Percentiles rank a stretch among this genome's conserved stretches.
Evolutionary conservation across 2,329 filamentous ascomycete genomes (phyloP).

Genomic region (Diaporthe helianthi): DNA sequence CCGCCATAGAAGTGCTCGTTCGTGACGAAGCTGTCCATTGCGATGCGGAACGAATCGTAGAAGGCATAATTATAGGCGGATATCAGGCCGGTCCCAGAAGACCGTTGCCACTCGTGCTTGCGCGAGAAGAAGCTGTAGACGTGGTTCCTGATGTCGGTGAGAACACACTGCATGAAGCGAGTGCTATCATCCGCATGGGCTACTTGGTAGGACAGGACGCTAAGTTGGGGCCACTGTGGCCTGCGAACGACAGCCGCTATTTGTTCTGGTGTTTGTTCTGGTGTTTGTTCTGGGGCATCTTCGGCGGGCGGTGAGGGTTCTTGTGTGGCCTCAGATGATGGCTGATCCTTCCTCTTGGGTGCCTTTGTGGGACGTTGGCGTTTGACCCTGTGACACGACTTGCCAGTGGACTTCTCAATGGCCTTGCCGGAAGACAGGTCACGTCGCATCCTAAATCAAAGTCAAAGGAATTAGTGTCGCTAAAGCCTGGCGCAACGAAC

Average conservation of each 20-base stretch:
- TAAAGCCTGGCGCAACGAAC: not conserved
- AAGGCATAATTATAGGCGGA: slow-evolving; percentile 35
- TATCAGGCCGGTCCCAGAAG: slow-evolving; percentile 32
- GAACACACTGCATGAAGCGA: slow-evolving; percentile 33
- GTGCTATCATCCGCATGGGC: slow-evolving; percentile 29
- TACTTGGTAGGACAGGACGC: slow-evolving; percentile 25
- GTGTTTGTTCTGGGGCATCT: not conserved
- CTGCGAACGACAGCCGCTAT: not conserved
- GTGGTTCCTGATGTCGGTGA: slow-evolving; percentile 35
- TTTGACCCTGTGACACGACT: slow-evolving; percentile 35
- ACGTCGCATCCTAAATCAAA: slow-evolving; percentile 21
- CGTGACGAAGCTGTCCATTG: slow-evolving; percentile 35
- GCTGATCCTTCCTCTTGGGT: not conserved
- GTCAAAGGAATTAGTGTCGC: not conserved
- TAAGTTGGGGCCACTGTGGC: slow-evolving; percentile 4
- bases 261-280: not conserved
- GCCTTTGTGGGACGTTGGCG: slow-evolving; percentile 15
- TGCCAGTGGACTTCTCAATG: slow-evolving; percentile 35
- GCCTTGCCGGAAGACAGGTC: slow-evolving; percentile 34
- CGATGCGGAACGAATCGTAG: slow-evolving; percentile 36
- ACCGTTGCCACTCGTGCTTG: slow-evolving; percentile 33
- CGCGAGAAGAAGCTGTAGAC: slow-evolving; percentile 35
- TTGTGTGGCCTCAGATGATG: not conserved
- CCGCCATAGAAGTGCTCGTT: slow-evolving; percentile 35
- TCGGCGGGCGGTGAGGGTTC: slow-evolving; percentile 2